Evolutionary conservation across 2,329 filamentous ascomycete genomes (phyloP), one percentile per base, ranked within the genome.

Genomic region (Ophiostoma sp.): DNA sequence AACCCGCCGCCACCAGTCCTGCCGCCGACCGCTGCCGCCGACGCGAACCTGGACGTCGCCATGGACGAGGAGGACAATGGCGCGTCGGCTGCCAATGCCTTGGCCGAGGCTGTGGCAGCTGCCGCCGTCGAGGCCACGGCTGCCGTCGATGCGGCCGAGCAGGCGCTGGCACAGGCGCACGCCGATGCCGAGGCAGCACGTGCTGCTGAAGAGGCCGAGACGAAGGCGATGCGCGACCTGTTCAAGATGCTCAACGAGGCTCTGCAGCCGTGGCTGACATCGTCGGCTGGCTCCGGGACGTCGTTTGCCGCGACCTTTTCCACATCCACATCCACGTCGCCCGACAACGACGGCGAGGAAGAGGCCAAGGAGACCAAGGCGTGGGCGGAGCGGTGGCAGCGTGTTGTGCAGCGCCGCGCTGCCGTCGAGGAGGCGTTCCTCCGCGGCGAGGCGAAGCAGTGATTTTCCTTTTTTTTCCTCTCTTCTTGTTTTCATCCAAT

Each of bases 371-470:
- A 93, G 72, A 84, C 96, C 69, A 84, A 85, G 71, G 84, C 86
- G 66, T 98, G 95, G 95, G 93, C 90, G 0, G 85, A 87, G 75
- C 85, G 93, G 64, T 99, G 95, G 95, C 81, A 92, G 71, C 85
- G 92, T 44, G 92, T 95, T 1, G 97, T 97, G 77, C 82, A 88
- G 74, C 84, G 95, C 60, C 90, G 92, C 78, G 86, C 86, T 14
- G 91, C 91, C 2, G 91, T 98, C 14, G 93, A 98, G 79, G 93
- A 97, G 78, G 85, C 90, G 0, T 86, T 85, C 75, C 74, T 83
- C 66, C 68, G 78, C 8, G 80, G 81, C 71, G 80, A 81, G 72
- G 76, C 76, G 3, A 75, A 76, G 73, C 8, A 27, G 65, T 49
- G 58, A 4, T 63, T 47, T 64, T 42, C 4, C 36, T 3, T 45